A percentile compares a stretch with the other conserved stretches of the same genome.
Conservation (phyloP, 208 protist species). For the Polymyxa betae region DNA sequence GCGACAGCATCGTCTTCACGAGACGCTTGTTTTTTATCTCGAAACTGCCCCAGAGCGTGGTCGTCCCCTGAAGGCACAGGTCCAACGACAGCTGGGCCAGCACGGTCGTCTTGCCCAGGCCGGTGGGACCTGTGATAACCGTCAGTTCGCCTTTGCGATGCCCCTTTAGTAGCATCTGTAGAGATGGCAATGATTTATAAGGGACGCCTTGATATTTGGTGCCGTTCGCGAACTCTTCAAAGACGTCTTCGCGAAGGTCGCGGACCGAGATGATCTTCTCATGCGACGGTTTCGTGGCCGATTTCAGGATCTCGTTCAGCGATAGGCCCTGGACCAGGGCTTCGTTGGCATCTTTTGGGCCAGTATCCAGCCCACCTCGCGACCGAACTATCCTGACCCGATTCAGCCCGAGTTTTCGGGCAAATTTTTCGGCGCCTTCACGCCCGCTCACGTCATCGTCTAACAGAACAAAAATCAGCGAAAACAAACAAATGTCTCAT, state of each 20-base stretch:
- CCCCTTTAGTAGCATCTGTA: conserved; percentile 75
- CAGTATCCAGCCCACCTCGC: no score
- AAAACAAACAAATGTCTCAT: no score
- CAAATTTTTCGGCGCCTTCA: conserved; percentile 71
- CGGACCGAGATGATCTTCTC: conserved; percentile 58
- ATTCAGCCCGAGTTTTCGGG: conserved; percentile 65
- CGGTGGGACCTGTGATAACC: conserved; percentile 75
- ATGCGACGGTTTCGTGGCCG: conserved; percentile 53
- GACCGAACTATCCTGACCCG: not conserved
- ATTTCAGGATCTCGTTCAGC: conserved; percentile 61
- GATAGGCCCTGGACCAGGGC: conserved; percentile 59
- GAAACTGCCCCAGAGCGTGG: conserved; percentile 76
- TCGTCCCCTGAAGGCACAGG: conserved; percentile 64
- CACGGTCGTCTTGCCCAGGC: conserved; percentile 75
- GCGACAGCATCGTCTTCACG: not conserved
- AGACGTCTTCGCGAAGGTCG: conserved; percentile 54
- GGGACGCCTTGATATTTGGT: conserved; percentile 56
- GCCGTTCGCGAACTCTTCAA: not conserved
- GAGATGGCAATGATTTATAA: conserved; percentile 65
- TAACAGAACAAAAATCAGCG: no score
- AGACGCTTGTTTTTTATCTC: conserved; percentile 71
- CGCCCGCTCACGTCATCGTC: conserved; percentile 61
- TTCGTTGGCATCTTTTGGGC: conserved; percentile 75
- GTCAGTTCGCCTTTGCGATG: conserved; percentile 75
- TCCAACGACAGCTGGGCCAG: conserved; percentile 74